Evolutionary conservation across 352 stramenopile genomes (phyloP), one percentile per base, ranked within the genome.

Genomic region (Phytophthora fragariaefolia): DNA sequence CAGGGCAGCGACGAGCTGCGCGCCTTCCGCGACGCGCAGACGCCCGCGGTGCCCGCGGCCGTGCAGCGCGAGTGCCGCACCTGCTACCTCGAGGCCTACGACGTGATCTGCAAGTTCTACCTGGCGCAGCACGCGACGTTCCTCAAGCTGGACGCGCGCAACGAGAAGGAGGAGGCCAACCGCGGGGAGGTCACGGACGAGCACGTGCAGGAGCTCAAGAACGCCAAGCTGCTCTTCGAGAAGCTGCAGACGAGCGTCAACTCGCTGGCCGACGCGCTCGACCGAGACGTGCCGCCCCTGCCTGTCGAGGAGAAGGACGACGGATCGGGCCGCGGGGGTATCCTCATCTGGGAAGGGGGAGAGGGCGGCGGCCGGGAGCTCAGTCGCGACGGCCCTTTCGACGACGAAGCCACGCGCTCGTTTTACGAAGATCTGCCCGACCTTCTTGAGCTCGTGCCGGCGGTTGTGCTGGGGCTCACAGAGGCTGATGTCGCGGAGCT

Each of bases 341-440:
- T 95, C 53, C 72, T 79, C 13, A 47, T 96, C 9, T 96, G 82
- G 79, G 86, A 95, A 69, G 80, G 79, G 3, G 77, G 74, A 42
- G 85, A 93, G 45, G 85, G 94, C 82, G 80, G 75, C 57, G 62
- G 73, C 0, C 66, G 79, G 74, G 59, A 93, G 76, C 50, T 97
- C 80, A 71, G 83, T 59, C 71, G 79, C 81, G 71, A 97, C 74
- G 82, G 82, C n/a, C 92, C 96, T 2, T 99, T 98, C 62, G 96
- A 98, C 63, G 96, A 99, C 63, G 95, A 98, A 72, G 96, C 98
- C 53, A 98, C 92, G 32, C 88, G 95, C 3, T 88, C 85, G 5
- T 99, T 99, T 82, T 99, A 99, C 69, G 93, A 98, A 74, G 96
- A 99, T 73, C 71, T 99, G 54, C 97, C 97, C 12, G 94, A 99